Conservation (phyloP, 345 rosid species). For the Ceriops tagal region DNA sequence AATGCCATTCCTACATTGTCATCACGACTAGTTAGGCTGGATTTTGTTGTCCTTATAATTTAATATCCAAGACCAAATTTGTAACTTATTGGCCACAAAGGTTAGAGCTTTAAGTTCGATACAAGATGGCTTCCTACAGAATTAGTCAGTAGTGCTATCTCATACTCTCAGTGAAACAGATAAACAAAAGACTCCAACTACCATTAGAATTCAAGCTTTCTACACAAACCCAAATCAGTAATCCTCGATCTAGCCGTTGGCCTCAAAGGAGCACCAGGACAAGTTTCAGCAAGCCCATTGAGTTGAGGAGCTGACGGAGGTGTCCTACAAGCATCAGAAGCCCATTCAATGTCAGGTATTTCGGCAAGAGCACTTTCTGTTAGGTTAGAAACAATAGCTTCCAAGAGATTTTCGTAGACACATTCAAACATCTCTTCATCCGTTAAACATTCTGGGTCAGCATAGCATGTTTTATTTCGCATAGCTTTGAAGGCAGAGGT, state of each 20-base stretch:
- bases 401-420: constrained; percentile 48
- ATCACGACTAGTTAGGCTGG: background rate
- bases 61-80: constrained; percentile 11
- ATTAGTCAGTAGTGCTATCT: constrained; percentile 14
- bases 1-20: constrained; percentile 15
- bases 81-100: constrained; percentile 13
- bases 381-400: constrained; percentile 39
- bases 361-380: constrained; percentile 34
- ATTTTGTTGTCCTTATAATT: constrained; percentile 4
- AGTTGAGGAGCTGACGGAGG: constrained; percentile 36
- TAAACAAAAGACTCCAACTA: constrained; percentile 7
- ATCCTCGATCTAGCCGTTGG: constrained; percentile 32
- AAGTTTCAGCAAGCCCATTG: constrained; percentile 44
- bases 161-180: constrained; percentile 7
- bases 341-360: constrained; percentile 25
- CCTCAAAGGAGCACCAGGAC: constrained; percentile 61
- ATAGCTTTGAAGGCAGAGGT: constrained; percentile 18
- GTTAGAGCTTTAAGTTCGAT: constrained; percentile 16
- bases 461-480: constrained; percentile 4
- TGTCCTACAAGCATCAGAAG: constrained; percentile 36
- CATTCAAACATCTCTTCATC: constrained; percentile 51
- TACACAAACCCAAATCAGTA: constrained; percentile 43
- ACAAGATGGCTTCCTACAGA: constrained; percentile 6
- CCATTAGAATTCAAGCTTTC: constrained; percentile 53
- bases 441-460: constrained; percentile 24